Evolutionary conservation across 2,329 filamentous ascomycete species (phyloP), one percentile per base, ranked within the genome.

Genomic region (Colletotrichum gloeosporioides): DNA sequence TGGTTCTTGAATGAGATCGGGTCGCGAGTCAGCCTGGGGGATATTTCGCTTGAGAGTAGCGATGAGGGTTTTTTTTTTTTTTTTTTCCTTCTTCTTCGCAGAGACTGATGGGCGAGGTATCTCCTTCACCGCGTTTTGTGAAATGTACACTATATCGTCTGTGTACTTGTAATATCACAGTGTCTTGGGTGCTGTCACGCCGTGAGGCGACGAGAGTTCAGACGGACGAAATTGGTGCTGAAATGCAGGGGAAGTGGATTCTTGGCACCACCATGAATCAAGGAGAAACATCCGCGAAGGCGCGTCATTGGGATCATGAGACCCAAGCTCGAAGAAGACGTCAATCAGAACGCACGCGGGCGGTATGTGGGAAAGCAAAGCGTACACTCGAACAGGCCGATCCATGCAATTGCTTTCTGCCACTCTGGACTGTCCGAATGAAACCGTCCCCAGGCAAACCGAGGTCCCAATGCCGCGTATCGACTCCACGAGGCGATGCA

Each of bases 171-270:
- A 53, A 53, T 22, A 53, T 53, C 6, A 2, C 44, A 3, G n/a
- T 53, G 44, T 53, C 44, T 53, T 53, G 44, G 44, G 44, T 13
- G 44, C 44, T 22, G 44, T 53, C 44, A 53, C 44, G 44, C 44
- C n/a, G 44, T 53, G 44, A n/a, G 16, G 12, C 25, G 32, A 49
- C 22, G 39, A 44, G 68, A 61, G 18, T 31, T 34, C 15, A 22
- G 16, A 25, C 25, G 66, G 32, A 25, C 62, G 29, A 74, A 55
- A 73, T 64, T 76, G 57, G 34, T 32, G 64, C 32, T 73, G 27
- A 73, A 65, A 76, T 76, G 70, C 70, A 76, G 73, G 70, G 73
- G 73, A 76, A 64, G 34, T 69, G 70, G 70, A 27, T 53, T 59
- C 73, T 76, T 76, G 73, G 73, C 64, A 69, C 70, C 57, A 25